Conservation (phyloP, 2,329 filamentous ascomycete species). For the Pyrenochaeta sp. region DNA sequence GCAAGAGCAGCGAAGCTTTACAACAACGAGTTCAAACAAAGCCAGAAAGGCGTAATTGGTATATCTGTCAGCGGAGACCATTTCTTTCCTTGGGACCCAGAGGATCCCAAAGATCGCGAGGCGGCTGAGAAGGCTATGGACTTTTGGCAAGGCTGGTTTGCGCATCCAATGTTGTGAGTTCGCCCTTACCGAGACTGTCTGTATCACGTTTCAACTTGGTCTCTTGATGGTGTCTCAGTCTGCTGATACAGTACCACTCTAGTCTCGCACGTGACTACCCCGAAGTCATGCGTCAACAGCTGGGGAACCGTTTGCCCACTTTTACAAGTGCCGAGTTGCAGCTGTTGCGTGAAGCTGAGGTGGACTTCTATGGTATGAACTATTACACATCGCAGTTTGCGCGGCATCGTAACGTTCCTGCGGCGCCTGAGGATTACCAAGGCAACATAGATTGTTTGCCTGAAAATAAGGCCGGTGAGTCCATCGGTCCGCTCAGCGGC, state of each 20-base stretch:
- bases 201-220: too few relatives aligned
- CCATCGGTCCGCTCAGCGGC: conserved; percentile 48
- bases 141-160: conserved; percentile 55
- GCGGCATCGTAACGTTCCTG: conserved; percentile 41
- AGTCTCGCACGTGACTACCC: conserved; percentile 55
- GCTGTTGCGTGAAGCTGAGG: conserved; percentile 36
- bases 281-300: conserved; percentile 44
- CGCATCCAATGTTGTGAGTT: conserved; percentile 26
- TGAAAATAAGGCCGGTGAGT: conserved; percentile 42
- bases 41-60: conserved; percentile 50
- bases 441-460: conserved; percentile 48
- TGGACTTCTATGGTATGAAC: conserved; percentile 54
- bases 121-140: conserved; percentile 50
- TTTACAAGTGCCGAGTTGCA: conserved; percentile 52
- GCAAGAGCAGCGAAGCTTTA: conserved; percentile 50
- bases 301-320: conserved; percentile 47
- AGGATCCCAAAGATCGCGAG: conserved; percentile 13
- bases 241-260: too few relatives aligned
- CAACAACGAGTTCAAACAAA: conserved; percentile 49
- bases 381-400: conserved; percentile 54
- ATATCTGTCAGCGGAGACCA: conserved; percentile 55
- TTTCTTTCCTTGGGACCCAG: conserved; percentile 47
- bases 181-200: too few relatives aligned
- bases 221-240: too few relatives aligned
- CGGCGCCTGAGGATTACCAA: conserved; percentile 51